A percentile compares a stretch with the other conserved stretches of the same genome.
Evolutionary conservation across 2,329 filamentous ascomycete species (phyloP).

Genomic region (Cercospora janseana): DNA sequence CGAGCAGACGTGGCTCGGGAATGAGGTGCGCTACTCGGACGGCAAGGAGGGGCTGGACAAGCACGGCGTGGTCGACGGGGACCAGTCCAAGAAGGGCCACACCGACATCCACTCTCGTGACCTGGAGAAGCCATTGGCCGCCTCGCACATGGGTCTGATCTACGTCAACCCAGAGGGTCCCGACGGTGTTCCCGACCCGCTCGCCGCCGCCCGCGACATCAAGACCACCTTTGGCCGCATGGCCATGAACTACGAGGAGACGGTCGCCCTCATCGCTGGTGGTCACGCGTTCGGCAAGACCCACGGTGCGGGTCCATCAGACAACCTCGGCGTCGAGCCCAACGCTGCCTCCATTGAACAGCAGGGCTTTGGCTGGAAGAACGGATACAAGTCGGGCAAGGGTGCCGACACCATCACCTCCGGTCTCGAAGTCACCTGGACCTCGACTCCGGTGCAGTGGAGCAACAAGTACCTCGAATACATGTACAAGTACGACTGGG

Average conservation of each 20-base stretch:
- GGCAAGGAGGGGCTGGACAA: slow-evolving; percentile 50
- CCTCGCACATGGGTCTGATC: slow-evolving; percentile 73
- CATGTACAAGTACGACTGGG: slow-evolving; percentile 77
- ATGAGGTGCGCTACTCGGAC: slow-evolving; percentile 65
- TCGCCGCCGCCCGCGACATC: slow-evolving; percentile 69
- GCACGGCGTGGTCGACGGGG: slow-evolving; percentile 45
- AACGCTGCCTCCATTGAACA: slow-evolving; percentile 61
- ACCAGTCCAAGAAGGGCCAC: slow-evolving; percentile 47
- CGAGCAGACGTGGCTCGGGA: slow-evolving; percentile 72
- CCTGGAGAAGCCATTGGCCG: slow-evolving; percentile 65
- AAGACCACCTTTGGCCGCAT: slow-evolving; percentile 73
- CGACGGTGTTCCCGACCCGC: slow-evolving; percentile 67
- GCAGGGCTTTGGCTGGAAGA: slow-evolving; percentile 72
- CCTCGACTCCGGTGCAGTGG: slow-evolving; percentile 72
- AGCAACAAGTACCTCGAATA: slow-evolving; percentile 72
- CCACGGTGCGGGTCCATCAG: slow-evolving; percentile 66
- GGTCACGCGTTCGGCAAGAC: slow-evolving; percentile 80
- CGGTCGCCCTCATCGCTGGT: slow-evolving; percentile 73
- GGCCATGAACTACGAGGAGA: slow-evolving; percentile 83
- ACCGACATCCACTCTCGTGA: slow-evolving; percentile 55
- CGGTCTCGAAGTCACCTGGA: slow-evolving; percentile 78
- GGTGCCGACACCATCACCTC: slow-evolving; percentile 72
- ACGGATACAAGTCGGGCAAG: slow-evolving; percentile 62
- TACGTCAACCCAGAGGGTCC: slow-evolving; percentile 81
- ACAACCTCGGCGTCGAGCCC: slow-evolving; percentile 67